These are phyloP conservation scores for Eucalyptus grandis DNA, from an alignment of 345 rosid species.

Conservation along the genomic window DNA sequence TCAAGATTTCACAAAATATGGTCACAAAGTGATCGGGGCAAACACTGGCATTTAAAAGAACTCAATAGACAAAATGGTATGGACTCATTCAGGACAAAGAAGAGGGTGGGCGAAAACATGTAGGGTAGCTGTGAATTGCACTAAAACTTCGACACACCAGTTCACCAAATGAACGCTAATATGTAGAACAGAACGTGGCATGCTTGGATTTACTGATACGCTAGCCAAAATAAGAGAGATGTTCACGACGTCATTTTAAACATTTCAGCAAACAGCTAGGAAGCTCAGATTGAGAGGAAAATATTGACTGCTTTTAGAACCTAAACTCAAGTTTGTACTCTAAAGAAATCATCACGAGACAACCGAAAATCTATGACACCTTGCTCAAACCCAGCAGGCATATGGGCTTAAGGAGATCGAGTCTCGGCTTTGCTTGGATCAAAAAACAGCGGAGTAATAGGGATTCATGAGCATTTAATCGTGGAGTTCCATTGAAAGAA, in stretches of 20 bases:
- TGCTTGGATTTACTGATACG: neutral
- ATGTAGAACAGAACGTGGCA: neutral
- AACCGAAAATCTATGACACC: too few species aligned
- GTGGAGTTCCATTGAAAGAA: too few species aligned
- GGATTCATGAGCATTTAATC: too few species aligned
- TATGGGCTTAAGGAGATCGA: too few species aligned
- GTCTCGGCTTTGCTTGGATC: too few species aligned
- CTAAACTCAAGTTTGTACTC: too few species aligned
- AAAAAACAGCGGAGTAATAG: fast-evolving
- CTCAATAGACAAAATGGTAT: neutral
- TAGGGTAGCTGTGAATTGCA: neutral
- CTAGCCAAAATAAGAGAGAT: neutral
- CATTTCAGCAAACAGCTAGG: too few species aligned
- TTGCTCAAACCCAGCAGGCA: too few species aligned
- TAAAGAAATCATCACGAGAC: too few species aligned
- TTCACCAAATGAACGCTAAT: neutral
- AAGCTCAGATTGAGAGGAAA: too few species aligned
- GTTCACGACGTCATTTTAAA: too few species aligned
- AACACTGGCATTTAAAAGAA: neutral
- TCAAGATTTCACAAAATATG: neutral
- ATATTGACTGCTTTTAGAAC: too few species aligned
- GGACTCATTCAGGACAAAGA: neutral
- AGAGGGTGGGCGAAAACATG: neutral
- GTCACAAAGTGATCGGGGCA: neutral
- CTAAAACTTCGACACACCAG: neutral